Conservation (phyloP, 2,329 filamentous ascomycete species). For the Berkeleyomyces basicola region DNA sequence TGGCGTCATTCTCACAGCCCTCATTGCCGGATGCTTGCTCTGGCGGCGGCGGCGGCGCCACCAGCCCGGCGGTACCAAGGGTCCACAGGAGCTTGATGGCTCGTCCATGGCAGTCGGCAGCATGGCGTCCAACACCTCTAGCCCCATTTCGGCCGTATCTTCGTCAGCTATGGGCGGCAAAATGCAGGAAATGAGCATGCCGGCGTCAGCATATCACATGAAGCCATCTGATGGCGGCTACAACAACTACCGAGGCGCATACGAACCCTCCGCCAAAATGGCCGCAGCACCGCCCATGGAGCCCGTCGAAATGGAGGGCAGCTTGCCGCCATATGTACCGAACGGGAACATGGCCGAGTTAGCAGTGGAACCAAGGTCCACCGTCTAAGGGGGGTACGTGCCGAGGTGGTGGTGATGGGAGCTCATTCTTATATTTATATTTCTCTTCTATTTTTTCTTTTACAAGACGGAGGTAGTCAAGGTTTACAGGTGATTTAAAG, state of each 20-base stretch:
- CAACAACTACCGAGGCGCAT: slow-evolving; percentile 8
- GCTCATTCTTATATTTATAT: not conserved
- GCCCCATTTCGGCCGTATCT: not conserved
- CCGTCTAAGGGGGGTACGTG: not conserved
- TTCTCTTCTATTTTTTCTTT: not conserved
- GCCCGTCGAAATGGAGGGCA: slow-evolving; percentile 13
- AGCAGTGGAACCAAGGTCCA: slow-evolving; percentile 7
- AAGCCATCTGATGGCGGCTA: slow-evolving; percentile 7
- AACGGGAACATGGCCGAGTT: slow-evolving; percentile 8
- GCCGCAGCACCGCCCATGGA: slow-evolving; percentile 12
- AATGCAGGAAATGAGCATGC: slow-evolving; percentile 9
- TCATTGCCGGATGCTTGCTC: slow-evolving; percentile 9
- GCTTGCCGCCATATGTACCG: slow-evolving; percentile 8
- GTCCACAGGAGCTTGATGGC: slow-evolving; percentile 3
- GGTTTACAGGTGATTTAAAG: not conserved
- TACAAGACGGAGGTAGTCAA: not conserved
- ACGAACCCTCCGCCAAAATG: slow-evolving; percentile 11
- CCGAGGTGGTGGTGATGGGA: not conserved
- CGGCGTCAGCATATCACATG: slow-evolving; percentile 8
- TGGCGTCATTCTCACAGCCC: slow-evolving; percentile 7
- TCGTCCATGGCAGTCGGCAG: not conserved
- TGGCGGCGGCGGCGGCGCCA: slow-evolving; percentile 1
- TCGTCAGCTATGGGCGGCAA: not conserved
- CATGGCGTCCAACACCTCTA: not conserved
- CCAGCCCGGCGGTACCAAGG: not conserved